Evolutionary conservation across 768 basidiomycete genomes (phyloP).

Genomic region (Exidia glandulosa): DNA sequence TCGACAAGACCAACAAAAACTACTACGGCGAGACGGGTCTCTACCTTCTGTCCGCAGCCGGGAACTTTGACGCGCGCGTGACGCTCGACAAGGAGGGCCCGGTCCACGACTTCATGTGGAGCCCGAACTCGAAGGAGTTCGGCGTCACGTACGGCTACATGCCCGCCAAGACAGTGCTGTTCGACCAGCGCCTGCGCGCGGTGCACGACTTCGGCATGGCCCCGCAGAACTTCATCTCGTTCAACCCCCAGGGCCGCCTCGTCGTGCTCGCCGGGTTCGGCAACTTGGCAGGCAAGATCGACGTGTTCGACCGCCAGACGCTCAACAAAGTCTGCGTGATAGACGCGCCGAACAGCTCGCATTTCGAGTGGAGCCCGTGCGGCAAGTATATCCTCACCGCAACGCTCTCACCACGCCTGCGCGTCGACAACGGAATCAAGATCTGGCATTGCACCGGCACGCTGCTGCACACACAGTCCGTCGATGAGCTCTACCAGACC

Average conservation of each 20-base stretch:
- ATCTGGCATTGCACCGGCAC: constrained; percentile 88
- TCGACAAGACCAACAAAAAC: constrained; percentile 92
- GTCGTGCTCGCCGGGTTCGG: constrained; percentile 91
- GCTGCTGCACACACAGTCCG: constrained; percentile 69
- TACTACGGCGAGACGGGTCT: constrained; percentile 98
- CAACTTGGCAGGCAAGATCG: constrained; percentile 89
- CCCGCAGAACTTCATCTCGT: constrained; percentile 85
- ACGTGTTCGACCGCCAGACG: constrained; percentile 81
- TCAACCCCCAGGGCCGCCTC: constrained; percentile 87
- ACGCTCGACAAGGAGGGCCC: constrained; percentile 91
- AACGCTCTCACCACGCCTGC: constrained; percentile 86
- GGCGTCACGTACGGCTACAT: constrained; percentile 94
- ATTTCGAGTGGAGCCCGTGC: constrained; percentile 92
- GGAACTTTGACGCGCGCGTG: constrained; percentile 88
- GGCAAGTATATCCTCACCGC: constrained; percentile 90
- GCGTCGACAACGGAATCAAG: constrained; percentile 97
- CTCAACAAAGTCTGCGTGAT: constrained; percentile 68
- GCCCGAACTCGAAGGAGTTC: constrained; percentile 93
- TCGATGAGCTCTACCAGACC: constrained; percentile 86
- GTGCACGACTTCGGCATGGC: constrained; percentile 85
- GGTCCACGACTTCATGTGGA: constrained; percentile 95
- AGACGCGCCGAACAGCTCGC: constrained; percentile 86
- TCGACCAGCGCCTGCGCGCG: constrained; percentile 80
- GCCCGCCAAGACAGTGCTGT: constrained; percentile 88
- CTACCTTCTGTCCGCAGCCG: constrained; percentile 84